Percentiles rank a stretch among this genome's conserved stretches.
Evolutionary conservation across 106 monocot species (phyloP).

Genomic region (Dendrobium huoshanense): DNA sequence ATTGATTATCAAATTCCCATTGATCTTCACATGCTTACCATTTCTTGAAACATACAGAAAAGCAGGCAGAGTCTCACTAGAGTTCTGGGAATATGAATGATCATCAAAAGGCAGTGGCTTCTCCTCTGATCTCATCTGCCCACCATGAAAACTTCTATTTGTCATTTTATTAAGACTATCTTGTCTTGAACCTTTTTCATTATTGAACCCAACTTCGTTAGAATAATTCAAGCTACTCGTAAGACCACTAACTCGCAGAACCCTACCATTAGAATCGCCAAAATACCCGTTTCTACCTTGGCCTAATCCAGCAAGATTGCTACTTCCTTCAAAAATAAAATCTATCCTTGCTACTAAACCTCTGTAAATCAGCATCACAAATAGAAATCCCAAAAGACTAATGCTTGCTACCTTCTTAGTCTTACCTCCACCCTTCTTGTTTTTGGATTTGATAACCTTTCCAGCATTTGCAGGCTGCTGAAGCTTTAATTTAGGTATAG

Average conservation of each 20-base stretch:
- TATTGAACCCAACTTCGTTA: slow-evolving; percentile 7
- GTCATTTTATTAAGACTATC: slow-evolving; percentile 6
- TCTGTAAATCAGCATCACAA: slow-evolving; percentile 23
- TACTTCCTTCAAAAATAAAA: slow-evolving; percentile 14
- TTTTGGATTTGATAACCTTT: slow-evolving; percentile 35
- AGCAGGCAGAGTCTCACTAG: slow-evolving; percentile 60
- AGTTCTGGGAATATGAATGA: slow-evolving; percentile 25
- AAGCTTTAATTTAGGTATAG: slow-evolving; percentile 68
- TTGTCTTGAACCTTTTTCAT: slow-evolving; percentile 6
- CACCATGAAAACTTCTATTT: slow-evolving; percentile 16
- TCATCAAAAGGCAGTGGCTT: slow-evolving; percentile 9
- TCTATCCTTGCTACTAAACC: slow-evolving; percentile 29
- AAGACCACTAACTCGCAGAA: slow-evolving; percentile 32
- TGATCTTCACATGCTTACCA: slow-evolving; percentile 86
- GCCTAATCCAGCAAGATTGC: slow-evolving; percentile 4
- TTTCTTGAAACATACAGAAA: slow-evolving; percentile 88
- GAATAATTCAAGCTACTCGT: slow-evolving; percentile 16
- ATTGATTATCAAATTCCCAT: slow-evolving; percentile 92
- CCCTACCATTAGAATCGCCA: slow-evolving; percentile 19
- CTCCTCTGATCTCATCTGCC: not conserved
- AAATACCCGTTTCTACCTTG: slow-evolving; percentile 10
- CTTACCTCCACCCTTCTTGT: slow-evolving; percentile 35
- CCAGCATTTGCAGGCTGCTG: slow-evolving; percentile 35
- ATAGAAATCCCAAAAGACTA: slow-evolving; percentile 50
- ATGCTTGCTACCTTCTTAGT: slow-evolving; percentile 61